Base-by-base conservation (phyloP, 805 yeast species). In the baker's yeast (Saccharomyces cerevisiae) region DNA sequence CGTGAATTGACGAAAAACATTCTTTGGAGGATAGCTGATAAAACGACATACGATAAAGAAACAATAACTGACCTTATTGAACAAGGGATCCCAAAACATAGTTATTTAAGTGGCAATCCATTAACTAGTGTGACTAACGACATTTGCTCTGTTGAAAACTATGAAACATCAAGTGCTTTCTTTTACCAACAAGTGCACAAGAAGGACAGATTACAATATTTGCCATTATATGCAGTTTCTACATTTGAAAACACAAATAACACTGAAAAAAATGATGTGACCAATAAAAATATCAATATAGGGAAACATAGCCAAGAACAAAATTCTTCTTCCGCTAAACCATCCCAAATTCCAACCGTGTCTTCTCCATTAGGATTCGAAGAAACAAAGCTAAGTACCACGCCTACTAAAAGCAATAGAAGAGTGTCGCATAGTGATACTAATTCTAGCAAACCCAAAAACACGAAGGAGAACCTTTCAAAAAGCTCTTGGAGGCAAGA, bases 51-150 rank as follows among this genome's bases (percentile, higher is more conserved):
- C 47, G 47, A 51, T 4, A 60, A 55, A 31, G 26, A 47, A 17
- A 49, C 49, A 2, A 49, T 67, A 3, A 32, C 47, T 13, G 53
- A 55, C 11, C 36, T 66, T 41, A 58, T 67, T 3, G 55, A 58
- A 26, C 51, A 58, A 1, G 69, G 69, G 13, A 52, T 68, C 10
- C 57, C 59, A 8, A 41, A 47, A 10, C 68, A 66, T 48, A 47
- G 49, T 6, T 61, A 70, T 8, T 49, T 68, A 2, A 46, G 29
- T 17, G 53, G 47, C 5, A 54, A 58, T 48, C 48, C 56, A 2
- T 14, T 30, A 4, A 61, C 57, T 3, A 68, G 69, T 52, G 61
- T 57, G 13, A 64, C 70, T n/a, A 68, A 67, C 51, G 52, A 67
- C 52, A 61, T 68, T 9, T 67, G 70, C 50, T 62, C 67, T 6